Evolutionary conservation across 2,329 filamentous ascomycete genomes (phyloP), one percentile per base, ranked within the genome.

Genomic region (Aspergillus pseudotamarii): DNA sequence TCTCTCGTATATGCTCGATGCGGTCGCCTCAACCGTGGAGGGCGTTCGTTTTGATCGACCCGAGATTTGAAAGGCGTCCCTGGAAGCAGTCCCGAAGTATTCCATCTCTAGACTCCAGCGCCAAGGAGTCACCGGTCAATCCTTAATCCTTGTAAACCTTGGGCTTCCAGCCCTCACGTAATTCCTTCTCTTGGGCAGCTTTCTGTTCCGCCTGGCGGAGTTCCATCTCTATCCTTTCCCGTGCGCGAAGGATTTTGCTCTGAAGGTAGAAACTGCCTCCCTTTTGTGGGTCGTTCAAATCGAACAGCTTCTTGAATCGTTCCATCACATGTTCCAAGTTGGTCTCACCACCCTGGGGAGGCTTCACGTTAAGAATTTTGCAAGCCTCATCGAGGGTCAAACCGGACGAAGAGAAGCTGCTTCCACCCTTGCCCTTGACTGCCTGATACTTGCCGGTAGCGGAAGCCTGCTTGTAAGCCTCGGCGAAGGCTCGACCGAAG

Each of bases 261-360:
- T 99, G 95, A 56, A 99, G 85, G 80, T 99, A 99, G 81, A 99
- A 99, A 73, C 93, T 97, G 59, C 95, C 95, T 41, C 95, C 95
- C 75, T 97, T 97, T 79, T 96, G 86, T 12, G 95, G 94, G 68
- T 99, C 92, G 81, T 99, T 99, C 71, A 88, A 83, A 79, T 99
- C 95, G 77, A 97, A 99, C 55, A 99, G 83, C 68, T 90, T 89
- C 87, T 98, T 98, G 85, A 98, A 99, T 59, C 93, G 86, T 71
- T 91, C 88, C 80, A 91, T 89, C 60, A 97, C 89, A 68, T 90
- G 85, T 72, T 94, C 91, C 76, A 94, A 83, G 76, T 94, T 91
- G 64, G 90, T 85, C 76, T 93, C 85, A 53, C 92, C 93, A 65
- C 85, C 87, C 77, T 91, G 87, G 1, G 94, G 94, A 43, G 94